Evolutionary conservation across 2,329 filamentous ascomycete species (phyloP), one percentile per base, ranked within the genome.

Genomic region (Acrocalymma vagum): DNA sequence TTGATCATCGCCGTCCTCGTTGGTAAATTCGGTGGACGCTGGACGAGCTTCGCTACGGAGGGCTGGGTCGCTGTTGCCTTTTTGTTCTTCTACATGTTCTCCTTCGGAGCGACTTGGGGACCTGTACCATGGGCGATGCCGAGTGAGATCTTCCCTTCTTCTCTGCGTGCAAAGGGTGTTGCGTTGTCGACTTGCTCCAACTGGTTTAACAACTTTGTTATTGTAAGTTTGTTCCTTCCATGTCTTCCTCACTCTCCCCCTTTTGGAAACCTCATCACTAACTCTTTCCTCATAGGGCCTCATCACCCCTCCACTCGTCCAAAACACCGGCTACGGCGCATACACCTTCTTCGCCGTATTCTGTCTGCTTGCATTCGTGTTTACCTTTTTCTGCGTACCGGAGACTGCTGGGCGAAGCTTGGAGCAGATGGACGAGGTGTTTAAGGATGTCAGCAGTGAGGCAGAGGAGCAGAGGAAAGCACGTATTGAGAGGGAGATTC

Each of bases 161-260:
- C 75, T 0, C 68, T 81, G 1, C 74, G 84, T 6, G 83, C 84
- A 3, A 88, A 87, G 60, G 86, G 85, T 22, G 83, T 85, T 0
- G 83, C 83, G 2, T 70, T 86, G 2, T 82, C 81, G 0, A 86
- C 83, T 0, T 81, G 78, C 43, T 78, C 78, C 5, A 85, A 84
- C 66, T 88, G 86, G 72, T 65, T 85, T 3, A 82, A 79, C 60
- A 85, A 86, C 60, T 85, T 86, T 48, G 78, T 83, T 34, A 81
- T 85, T 17, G 62, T 64, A 53, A 49, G 58, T 49, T 10, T 24
- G n/a, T n/a, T n/a, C n/a, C n/a, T n/a, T n/a, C n/a, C n/a, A n/a
- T n/a, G n/a, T n/a, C n/a, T n/a, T n/a, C 20, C 9, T 11, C 16
- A 13, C 20, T 20, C 10, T 26, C 11, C 21, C 24, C 17, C 3